A percentile compares a stretch with the other conserved stretches of the same genome.
phyloP scores from a whole-genome alignment of 2,329 filamentous ascomycete species.

The Calycina herbarum region DNA sequence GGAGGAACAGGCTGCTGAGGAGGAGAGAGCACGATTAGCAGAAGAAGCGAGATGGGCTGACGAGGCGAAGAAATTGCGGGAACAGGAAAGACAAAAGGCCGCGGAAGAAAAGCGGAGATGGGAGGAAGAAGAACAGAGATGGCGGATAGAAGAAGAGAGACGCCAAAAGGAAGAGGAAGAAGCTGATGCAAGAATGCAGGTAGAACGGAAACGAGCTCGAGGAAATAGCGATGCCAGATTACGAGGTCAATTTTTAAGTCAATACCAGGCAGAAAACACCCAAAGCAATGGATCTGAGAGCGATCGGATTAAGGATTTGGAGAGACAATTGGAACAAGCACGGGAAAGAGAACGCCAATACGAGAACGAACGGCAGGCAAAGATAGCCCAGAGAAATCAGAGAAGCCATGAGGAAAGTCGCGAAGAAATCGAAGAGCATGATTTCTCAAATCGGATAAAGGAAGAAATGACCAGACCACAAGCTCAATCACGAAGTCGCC shows the following conservation, averaged over 20 bases:
- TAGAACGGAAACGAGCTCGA: conserved; percentile 63
- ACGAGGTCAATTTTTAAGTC: conserved; percentile 80
- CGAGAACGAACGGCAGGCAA: conserved; percentile 58
- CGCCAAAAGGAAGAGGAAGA: conserved; percentile 72
- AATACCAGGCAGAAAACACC: conserved; percentile 74
- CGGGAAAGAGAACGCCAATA: conserved; percentile 67
- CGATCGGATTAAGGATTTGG: conserved; percentile 75
- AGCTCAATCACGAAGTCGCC: conserved; percentile 31
- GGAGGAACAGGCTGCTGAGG: conserved; percentile 55
- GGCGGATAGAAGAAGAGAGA: conserved; percentile 74
- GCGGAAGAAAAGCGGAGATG: conserved; percentile 71
- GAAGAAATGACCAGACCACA: conserved; percentile 31
- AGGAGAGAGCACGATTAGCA: conserved; percentile 59
- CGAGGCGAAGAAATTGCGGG: conserved; percentile 59
- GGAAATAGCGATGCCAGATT: conserved; percentile 65
- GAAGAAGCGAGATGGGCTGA: conserved; percentile 69
- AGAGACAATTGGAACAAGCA: conserved; percentile 68
- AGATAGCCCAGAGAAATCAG: conserved; percentile 28
- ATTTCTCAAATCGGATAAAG: conserved; percentile 32
- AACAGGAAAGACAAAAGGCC: conserved; percentile 57
- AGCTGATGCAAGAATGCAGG: conserved; percentile 64
- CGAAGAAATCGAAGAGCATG: conserved; percentile 34
- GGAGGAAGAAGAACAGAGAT: conserved; percentile 75
- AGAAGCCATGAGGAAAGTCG: conserved; percentile 30
- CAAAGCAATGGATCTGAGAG: conserved; percentile 50